These are phyloP conservation scores for Colletotrichum camelliae DNA, from an alignment of 2,329 filamentous ascomycete genomes.

Conservation along the genomic window DNA sequence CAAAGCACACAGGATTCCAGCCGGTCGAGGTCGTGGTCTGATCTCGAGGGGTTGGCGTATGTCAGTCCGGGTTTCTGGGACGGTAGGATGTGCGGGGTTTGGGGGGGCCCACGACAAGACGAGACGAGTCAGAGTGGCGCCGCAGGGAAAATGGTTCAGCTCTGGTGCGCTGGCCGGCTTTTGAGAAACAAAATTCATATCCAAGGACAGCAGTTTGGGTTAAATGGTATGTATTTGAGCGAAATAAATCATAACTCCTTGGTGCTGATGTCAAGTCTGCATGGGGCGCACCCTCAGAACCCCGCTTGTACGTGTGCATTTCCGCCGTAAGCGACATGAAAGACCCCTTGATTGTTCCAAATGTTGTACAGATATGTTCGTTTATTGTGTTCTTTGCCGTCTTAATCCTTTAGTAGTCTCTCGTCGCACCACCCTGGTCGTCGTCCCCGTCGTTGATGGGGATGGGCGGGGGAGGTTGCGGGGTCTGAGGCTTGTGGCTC, in stretches of 20 bases:
- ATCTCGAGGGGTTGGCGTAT: background rate
- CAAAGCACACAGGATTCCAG: background rate
- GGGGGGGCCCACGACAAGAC: background rate
- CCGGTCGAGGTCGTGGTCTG: background rate
- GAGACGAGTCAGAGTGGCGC: background rate
- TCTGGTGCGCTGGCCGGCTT: background rate
- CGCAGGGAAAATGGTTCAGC: background rate
- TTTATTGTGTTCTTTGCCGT: background rate
- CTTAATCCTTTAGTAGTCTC: conserved; percentile 15
- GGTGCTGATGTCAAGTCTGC: background rate
- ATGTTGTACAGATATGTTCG: background rate
- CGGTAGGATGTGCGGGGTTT: background rate
- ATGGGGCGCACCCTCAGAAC: background rate
- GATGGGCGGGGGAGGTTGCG: conserved; percentile 23
- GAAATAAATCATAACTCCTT: background rate
- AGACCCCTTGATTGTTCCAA: background rate
- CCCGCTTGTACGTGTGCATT: background rate
- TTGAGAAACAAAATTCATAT: background rate
- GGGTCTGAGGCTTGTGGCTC: conserved; percentile 23
- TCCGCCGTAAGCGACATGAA: background rate
- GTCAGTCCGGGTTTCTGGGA: background rate
- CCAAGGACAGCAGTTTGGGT: background rate
- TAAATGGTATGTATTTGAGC: background rate
- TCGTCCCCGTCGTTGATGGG: conserved; percentile 23
- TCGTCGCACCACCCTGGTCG: conserved; percentile 14